Base-by-base conservation (phyloP, 2,329 filamentous ascomycete species). In the Xylariomycetidae sp. region DNA sequence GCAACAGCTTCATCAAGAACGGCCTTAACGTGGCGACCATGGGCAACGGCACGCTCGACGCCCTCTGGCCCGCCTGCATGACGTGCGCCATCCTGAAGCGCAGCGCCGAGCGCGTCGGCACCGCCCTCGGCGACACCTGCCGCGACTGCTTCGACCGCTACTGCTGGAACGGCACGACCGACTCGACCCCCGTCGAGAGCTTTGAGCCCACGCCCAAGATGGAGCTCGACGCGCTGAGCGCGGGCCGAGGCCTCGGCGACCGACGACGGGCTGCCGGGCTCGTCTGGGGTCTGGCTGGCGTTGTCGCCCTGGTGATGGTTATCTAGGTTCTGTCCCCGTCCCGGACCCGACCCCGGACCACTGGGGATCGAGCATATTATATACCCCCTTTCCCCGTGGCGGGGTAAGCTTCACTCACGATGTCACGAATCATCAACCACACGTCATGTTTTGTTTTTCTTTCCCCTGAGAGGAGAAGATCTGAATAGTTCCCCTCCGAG, bases 151-250 rank as follows among this genome's bases (percentile, higher is more conserved):
- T 96, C 60, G 46, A 67, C 10, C 61, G 67, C 14, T 96, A 96
- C 66, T 98, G 92, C 73, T 98, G 92, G 92, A 77, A 96, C 57
- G 92, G 92, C n/a, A 85, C 76, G 1, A 49, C 40, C 0, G 54
- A 63, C 31, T 56, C 47, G 31, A 48, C 59, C 0, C 40, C 49
- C 2, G 38, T 40, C 11, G 23, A 25, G 4, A 47, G 43, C 1
- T 77, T 71, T 38, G 54, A 65, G 15, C 72, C 74, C 1, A 33
- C 38, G 30, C 40, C 48, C 4, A 40, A 45, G 23, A 27, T 55
- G 11, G 35, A 32, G 3, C 11, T 48, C 7, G 38, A 43, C 3
- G 25, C 34, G 12, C 31, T 27, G 16, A 42, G 31, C 27, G 33
- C 25, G 8, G 48, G 25, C 4, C 25, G 27, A 2, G 30, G 31